Evolutionary conservation across 148 eudicot species (phyloP).

Genomic region (Suaeda aralocaspica): DNA sequence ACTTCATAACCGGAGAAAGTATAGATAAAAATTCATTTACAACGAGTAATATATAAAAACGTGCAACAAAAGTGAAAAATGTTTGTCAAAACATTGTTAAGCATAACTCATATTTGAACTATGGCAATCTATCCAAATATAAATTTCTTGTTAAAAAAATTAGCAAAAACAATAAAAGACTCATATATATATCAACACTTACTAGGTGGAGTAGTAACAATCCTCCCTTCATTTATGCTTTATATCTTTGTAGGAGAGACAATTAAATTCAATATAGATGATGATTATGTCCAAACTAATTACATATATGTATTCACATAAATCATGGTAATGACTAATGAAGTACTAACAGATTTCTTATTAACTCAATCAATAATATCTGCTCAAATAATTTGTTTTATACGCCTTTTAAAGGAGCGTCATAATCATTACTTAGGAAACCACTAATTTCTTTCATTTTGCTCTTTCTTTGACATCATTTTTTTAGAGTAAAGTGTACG

Average conservation of each 20-base stretch:
- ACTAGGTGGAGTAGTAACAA: too few relatives aligned
- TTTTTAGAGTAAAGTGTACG: constrained; percentile 25
- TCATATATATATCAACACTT: too few relatives aligned
- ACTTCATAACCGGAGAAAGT: too few relatives aligned
- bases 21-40: too few relatives aligned
- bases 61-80: too few relatives aligned
- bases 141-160: too few relatives aligned
- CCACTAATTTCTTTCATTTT: constrained; percentile 17
- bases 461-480: constrained; percentile 18
- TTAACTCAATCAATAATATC: constrained; percentile 3
- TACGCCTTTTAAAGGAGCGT: constrained; percentile 10
- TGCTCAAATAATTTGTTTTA: neutral
- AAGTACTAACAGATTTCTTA: neutral
- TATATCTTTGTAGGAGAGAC: neutral
- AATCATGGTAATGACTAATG: neutral
- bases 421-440: constrained; percentile 10
- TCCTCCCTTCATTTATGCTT: neutral
- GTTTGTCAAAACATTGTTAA: too few relatives aligned
- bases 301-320: too few relatives aligned
- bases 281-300: neutral
- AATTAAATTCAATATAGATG: neutral
- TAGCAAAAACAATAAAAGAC: too few relatives aligned
- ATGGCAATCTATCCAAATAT: too few relatives aligned
- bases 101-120: too few relatives aligned
- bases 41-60: too few relatives aligned